Conservation (phyloP, 2,329 filamentous ascomycete genomes). For the Trematosphaeria pertusa region DNA sequence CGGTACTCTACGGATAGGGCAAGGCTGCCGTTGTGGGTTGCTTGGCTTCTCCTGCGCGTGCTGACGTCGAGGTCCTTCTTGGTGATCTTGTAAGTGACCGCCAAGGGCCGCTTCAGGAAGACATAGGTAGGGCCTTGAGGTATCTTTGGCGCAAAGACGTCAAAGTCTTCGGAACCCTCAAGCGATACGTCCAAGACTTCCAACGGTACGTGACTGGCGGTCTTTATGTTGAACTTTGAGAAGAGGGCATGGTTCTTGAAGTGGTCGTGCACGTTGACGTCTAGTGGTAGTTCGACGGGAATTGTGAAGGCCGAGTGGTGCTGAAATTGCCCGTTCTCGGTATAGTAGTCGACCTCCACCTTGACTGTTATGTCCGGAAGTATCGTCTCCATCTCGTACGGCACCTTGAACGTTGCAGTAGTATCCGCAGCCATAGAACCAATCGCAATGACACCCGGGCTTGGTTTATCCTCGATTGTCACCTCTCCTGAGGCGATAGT, state of each 20-base stretch:
- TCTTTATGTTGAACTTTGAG: constrained; percentile 89
- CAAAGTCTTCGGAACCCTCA: constrained; percentile 72
- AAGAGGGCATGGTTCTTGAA: constrained; percentile 86
- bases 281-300: constrained; percentile 78
- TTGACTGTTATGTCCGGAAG: constrained; percentile 73
- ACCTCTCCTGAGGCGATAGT: constrained; percentile 52
- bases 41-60: constrained; percentile 27
- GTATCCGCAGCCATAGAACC: constrained; percentile 53
- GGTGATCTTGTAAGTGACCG: constrained; percentile 78
- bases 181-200: constrained; percentile 76
- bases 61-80: constrained; percentile 55
- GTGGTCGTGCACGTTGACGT: constrained; percentile 95
- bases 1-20: constrained; percentile 78
- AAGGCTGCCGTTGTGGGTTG: constrained; percentile 52
- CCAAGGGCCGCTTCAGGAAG: constrained; percentile 82
- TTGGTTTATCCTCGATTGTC: constrained; percentile 50
- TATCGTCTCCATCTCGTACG: constrained; percentile 84
- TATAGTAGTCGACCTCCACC: constrained; percentile 78
- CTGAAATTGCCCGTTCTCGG: constrained; percentile 68
- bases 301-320: constrained; percentile 70
- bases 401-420: constrained; percentile 68
- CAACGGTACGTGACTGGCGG: constrained; percentile 76
- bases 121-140: constrained; percentile 62
- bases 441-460: constrained; percentile 57
- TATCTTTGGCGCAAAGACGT: constrained; percentile 64